Base-by-base conservation (phyloP, 495 filamentous ascomycete genomes). In the Penicillium turbatum region DNA sequence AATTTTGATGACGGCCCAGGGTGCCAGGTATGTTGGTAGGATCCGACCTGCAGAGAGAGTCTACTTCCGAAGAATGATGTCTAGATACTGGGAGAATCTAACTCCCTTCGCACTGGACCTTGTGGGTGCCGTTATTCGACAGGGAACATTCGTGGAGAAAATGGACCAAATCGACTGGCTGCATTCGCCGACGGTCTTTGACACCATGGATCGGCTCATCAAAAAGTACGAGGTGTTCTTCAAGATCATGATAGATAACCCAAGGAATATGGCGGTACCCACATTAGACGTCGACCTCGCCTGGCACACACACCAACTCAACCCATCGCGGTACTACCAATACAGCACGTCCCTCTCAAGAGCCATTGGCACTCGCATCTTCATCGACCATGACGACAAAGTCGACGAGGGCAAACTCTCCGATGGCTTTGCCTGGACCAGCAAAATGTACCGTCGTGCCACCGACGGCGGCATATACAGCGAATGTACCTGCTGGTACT, bases 401-500 rank as follows among this genome's bases (percentile, higher is more conserved):
- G 83, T 95, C 39, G 80, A 80, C n/a, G 85, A 88, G 51, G 74
- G 68, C 34, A 74, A 70, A 13, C 74, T 93, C 12, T 82, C 78
- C 46, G 68, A 69, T 9, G 73, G 75, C 34, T 92, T 92, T 57
- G 83, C 82, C 59, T 89, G 86, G 84, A 95, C 90, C 0, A 81
- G 75, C 61, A 85, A 84, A 58, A 70, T 63, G n/a, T 95, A 89
- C 61, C 78, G 86, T 61, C 79, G 82, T 34, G 58, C 45, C 41
- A 72, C 67, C 10, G 82, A 76, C 59, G 70, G 73, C 4, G 80
- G 83, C 43, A 76, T 86, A 31, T 95, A 92, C 69, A 85, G 79
- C 34, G 85, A 88, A 64, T 95, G 90, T 57, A 88, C 86, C 1
- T 95, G 90, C 68, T 95, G 90, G 89, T 91, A 89, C 63, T 95